phyloP scores from a whole-genome alignment of 352 stramenopile species.

The Globisporangium nunn region DNA sequence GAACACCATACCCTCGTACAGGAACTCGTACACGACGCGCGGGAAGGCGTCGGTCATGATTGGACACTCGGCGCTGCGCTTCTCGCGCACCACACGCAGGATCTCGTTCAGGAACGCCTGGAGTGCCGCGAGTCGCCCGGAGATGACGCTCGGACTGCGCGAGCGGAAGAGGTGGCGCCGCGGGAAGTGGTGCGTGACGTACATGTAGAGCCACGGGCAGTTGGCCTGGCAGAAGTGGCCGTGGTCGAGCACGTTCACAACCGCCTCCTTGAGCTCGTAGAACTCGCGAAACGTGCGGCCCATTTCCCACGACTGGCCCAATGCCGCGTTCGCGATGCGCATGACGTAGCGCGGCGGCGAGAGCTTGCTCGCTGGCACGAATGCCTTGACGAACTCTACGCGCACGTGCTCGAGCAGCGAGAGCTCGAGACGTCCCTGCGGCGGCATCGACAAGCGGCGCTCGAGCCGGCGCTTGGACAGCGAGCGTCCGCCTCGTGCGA shows the following conservation, averaged over 20 bases:
- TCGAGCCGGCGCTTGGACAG: conserved; percentile 49
- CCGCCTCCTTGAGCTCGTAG: conserved; percentile 63
- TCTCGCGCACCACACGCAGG: conserved; percentile 50
- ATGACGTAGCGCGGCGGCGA: conserved; percentile 69
- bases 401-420: conserved; percentile 67
- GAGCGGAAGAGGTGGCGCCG: conserved; percentile 68
- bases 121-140: conserved; percentile 45
- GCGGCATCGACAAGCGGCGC: conserved; percentile 29
- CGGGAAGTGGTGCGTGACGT: conserved; percentile 69
- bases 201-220: conserved; percentile 84
- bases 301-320: conserved; percentile 78
- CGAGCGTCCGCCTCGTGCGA: conserved; percentile 16
- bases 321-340: conserved; percentile 59
- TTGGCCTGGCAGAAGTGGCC: conserved; percentile 76
- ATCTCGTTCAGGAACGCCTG: conserved; percentile 65
- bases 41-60: conserved; percentile 54
- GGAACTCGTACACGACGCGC: conserved; percentile 69
- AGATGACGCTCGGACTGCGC: conserved; percentile 56
- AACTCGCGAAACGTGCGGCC: conserved; percentile 71
- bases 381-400: conserved; percentile 77
- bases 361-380: conserved; percentile 67
- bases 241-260: conserved; percentile 54
- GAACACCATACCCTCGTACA: conserved; percentile 81
- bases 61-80: conserved; percentile 48
- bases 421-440: conserved; percentile 43